Conservation (phyloP, 176 grass and related monocot genomes). For the Cenchrus fungigraminus region DNA sequence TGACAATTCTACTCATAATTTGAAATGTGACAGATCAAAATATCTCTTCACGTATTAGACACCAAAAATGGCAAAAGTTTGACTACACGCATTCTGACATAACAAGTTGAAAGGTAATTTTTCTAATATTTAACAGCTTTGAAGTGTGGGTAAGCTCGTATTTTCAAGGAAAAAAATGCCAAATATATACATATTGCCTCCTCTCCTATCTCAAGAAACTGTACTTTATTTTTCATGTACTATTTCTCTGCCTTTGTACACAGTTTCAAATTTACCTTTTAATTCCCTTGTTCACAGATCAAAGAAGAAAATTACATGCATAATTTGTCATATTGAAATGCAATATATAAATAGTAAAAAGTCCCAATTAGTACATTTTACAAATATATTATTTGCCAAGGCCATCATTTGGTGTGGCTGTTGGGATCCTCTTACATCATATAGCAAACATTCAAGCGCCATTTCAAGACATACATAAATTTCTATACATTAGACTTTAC, state of each 20-base stretch:
- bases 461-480: background rate
- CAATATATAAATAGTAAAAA: background rate
- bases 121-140: background rate
- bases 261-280: background rate
- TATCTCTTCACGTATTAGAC: background rate
- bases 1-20: background rate
- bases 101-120: background rate
- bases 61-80: background rate
- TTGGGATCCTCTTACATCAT: constrained; percentile 1
- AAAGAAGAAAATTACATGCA: constrained; percentile 12
- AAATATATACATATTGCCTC: background rate
- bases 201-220: background rate
- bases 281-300: background rate
- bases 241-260: background rate
- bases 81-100: background rate
- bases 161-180: background rate
- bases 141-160: background rate
- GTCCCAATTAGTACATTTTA: constrained; percentile 8
- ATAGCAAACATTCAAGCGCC: background rate
- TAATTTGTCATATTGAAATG: background rate
- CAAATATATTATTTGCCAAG: constrained; percentile 3
- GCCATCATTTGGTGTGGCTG: background rate
- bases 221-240: background rate
- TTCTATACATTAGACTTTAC: background rate
- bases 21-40: background rate